phyloP scores from a whole-genome alignment of 2,329 filamentous ascomycete genomes.

The Graphiopsis chlorocephala region DNA sequence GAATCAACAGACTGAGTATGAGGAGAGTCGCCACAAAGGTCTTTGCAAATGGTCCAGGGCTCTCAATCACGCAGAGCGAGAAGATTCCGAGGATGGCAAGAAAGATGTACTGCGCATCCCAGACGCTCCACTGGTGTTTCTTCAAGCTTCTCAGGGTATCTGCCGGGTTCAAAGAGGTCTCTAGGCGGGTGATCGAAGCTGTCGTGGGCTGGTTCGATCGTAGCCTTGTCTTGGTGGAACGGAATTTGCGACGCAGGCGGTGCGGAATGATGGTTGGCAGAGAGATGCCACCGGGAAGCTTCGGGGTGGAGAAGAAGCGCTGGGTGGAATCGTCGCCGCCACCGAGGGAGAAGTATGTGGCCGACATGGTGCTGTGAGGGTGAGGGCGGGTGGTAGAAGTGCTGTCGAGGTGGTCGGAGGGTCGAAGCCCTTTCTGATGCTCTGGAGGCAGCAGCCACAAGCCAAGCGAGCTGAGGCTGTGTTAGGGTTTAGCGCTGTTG shows the following conservation, averaged over 20 bases:
- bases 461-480: slow-evolving; percentile 24
- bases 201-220: slow-evolving; percentile 60
- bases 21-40: slow-evolving; percentile 66
- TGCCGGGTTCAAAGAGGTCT: slow-evolving; percentile 77
- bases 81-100: slow-evolving; percentile 74
- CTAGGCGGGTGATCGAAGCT: slow-evolving; percentile 70
- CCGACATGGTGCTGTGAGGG: slow-evolving; percentile 22
- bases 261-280: slow-evolving; percentile 58
- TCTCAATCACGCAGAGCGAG: slow-evolving; percentile 76
- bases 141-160: slow-evolving; percentile 75
- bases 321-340: slow-evolving; percentile 32
- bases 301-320: slow-evolving; percentile 42
- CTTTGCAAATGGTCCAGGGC: slow-evolving; percentile 74
- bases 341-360: slow-evolving; percentile 28
- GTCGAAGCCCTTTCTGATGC: slow-evolving; percentile 23
- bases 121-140: slow-evolving; percentile 73
- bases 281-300: slow-evolving; percentile 42
- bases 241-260: slow-evolving; percentile 63
- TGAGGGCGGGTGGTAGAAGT: slow-evolving; percentile 18
- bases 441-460: slow-evolving; percentile 26
- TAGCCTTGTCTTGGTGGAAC: slow-evolving; percentile 60
- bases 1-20: slow-evolving; percentile 70
- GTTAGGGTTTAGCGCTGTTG: slow-evolving; percentile 17
- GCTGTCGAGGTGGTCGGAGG: slow-evolving; percentile 24
- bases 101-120: slow-evolving; percentile 82